Base-by-base conservation (phyloP, 2,329 filamentous ascomycete genomes). In the Penicillium concentricum region DNA sequence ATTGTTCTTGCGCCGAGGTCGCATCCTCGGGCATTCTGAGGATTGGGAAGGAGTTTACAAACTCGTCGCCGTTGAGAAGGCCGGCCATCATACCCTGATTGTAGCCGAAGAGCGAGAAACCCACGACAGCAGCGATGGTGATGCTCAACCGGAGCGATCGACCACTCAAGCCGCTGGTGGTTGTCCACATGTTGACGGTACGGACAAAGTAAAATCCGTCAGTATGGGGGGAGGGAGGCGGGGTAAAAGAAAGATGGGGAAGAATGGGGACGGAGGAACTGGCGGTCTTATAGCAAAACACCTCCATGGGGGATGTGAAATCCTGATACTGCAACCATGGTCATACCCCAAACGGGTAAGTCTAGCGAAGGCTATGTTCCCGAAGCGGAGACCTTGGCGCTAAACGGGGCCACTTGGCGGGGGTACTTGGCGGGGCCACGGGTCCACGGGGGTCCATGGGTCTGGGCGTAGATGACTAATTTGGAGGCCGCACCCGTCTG, bases 81-180 rank as follows among this genome's bases (percentile, higher is more conserved):
- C 62, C 63, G 16, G 61, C 57, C 50, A 66, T 64, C 20, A 68
- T 43, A 20, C 63, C 66, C 50, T 67, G 66, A 22, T 68, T 65
- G 43, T 64, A 68, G 9, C 66, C 66, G 50, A 67, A 66, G 18
- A 83, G 57, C 8, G 84, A 69, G 70, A 85, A 85, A 10, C 81
- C 83, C 39, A 58, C 30, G 30, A 63, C 63, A 35, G 63, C 56
- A n/a, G 63, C 63, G 46, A 65, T 13, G 47, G 64, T 67, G 61
- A 64, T 67, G 54, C 42, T 48, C 45, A 61, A 4, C 24, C 54
- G 60, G 51, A 66, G 64, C 43, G 48, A 30, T 32, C 54, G 56
- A 44, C 64, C 64, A 30, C 28, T 53, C 43, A 66, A 34, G 49
- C 64, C 64, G 38, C 39, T 46, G 15, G 54, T 66, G 22, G 60